phyloP scores from a whole-genome alignment of 345 rosid genomes.

The Populus ilicifolia region DNA sequence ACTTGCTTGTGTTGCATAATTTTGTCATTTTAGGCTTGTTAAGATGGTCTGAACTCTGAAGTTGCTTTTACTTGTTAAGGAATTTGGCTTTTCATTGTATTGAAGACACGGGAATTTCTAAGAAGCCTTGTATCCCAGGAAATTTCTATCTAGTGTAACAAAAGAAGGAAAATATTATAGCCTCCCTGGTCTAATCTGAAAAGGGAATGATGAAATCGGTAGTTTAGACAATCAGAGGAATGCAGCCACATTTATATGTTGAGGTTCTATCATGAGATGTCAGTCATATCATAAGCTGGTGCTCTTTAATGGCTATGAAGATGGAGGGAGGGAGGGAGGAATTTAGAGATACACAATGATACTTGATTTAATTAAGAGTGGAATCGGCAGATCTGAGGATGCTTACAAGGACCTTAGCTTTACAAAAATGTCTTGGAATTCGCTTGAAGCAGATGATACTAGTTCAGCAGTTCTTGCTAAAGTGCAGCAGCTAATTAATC shows the following conservation, averaged over 20 bases:
- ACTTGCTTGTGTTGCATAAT: not conserved
- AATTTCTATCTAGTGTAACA: not conserved
- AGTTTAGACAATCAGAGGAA: not conserved
- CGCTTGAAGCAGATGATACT: no score
- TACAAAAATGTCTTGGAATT: no score
- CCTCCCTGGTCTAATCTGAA: not conserved
- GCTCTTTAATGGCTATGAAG: not conserved
- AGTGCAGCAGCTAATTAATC: no score
- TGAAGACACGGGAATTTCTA: not conserved
- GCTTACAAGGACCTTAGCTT: not conserved
- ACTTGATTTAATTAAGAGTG: no score
- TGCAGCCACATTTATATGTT: not conserved
- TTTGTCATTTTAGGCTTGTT: not conserved
- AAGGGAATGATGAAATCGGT: not conserved
- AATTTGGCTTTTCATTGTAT: not conserved
- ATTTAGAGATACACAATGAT: not conserved
- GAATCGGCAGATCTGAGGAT: not conserved
- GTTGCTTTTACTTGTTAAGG: not conserved
- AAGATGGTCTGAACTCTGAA: not conserved
- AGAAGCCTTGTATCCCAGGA: not conserved
- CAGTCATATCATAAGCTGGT: not conserved
- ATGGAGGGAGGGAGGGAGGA: not conserved
- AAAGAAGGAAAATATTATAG: not conserved
- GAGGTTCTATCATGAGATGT: not conserved
- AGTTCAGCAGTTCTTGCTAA: no score